Evolutionary conservation across 805 yeast genomes (phyloP).

Genomic region (Zygoascus bituminiphila): DNA sequence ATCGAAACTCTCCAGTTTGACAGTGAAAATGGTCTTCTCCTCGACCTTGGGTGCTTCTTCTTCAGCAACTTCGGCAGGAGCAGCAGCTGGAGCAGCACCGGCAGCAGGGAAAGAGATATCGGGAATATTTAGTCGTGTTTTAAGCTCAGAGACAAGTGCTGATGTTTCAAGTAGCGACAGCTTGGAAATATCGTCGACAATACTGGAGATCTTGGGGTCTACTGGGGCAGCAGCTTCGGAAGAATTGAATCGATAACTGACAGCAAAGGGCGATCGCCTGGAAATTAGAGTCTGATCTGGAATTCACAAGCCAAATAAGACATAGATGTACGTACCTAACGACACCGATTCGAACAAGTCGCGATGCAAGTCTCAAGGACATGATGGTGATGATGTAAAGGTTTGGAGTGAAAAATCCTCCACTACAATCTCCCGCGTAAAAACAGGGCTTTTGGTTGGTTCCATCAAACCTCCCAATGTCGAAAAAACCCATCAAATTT

Average conservation of each 20-base stretch:
- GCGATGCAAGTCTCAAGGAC: conserved; percentile 6
- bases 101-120: conserved; percentile 81
- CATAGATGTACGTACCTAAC: background rate
- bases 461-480: too few species aligned
- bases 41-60: conserved; percentile 75
- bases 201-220: conserved; percentile 78
- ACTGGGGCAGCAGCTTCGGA: conserved; percentile 37
- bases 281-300: background rate
- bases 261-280: background rate
- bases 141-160: conserved; percentile 62
- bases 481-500: too few species aligned
- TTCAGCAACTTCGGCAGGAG: conserved; percentile 62
- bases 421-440: background rate
- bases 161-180: conserved; percentile 92
- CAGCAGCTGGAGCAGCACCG: conserved; percentile 54
- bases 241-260: conserved; percentile 31
- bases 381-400: background rate
- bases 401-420: background rate
- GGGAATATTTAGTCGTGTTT: conserved; percentile 77
- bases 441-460: too few species aligned
- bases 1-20: conserved; percentile 90
- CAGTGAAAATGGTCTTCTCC: conserved; percentile 86
- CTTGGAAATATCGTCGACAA: conserved; percentile 85
- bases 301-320: background rate
- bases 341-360: conserved; percentile 2